Evolutionary conservation across 139 green algal genomes (phyloP).

Genomic region (Chlorella sp.): DNA sequence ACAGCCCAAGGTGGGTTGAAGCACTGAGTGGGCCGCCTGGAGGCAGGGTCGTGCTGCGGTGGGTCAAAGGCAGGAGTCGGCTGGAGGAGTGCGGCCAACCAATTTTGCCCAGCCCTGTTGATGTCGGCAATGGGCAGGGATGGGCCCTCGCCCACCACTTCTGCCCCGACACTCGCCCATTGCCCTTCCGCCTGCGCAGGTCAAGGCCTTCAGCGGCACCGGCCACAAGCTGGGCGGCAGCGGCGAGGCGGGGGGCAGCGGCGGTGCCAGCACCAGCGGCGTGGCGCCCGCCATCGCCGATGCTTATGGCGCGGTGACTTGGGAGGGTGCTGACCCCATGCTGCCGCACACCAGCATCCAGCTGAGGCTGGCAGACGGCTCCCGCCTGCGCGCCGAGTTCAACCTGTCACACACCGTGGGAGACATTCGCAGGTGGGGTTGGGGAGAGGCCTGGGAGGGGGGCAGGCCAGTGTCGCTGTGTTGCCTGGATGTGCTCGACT

Average conservation of each 20-base stretch:
- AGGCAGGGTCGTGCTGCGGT: no score
- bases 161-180: no score
- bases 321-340: constrained; percentile 75
- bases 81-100: no score
- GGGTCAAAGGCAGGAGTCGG: no score
- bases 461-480: not conserved
- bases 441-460: not conserved
- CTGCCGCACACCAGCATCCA: constrained; percentile 85
- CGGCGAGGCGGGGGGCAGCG: not conserved
- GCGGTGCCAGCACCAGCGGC: constrained; percentile 24
- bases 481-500: not conserved
- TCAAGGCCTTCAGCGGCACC: constrained; percentile 72
- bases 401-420: constrained; percentile 82
- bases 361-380: constrained; percentile 85
- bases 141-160: no score
- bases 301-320: constrained; percentile 26
- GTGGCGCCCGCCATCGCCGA: not conserved
- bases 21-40: no score
- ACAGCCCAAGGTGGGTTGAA: constrained; percentile 44
- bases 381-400: constrained; percentile 82
- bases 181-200: constrained; percentile 3
- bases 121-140: no score
- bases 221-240: constrained; percentile 58
- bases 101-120: no score
- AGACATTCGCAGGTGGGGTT: constrained; percentile 72